These are phyloP conservation scores for Mycocentrospora acerina DNA, from an alignment of 2,329 filamentous ascomycete species.

Conservation along the genomic window DNA sequence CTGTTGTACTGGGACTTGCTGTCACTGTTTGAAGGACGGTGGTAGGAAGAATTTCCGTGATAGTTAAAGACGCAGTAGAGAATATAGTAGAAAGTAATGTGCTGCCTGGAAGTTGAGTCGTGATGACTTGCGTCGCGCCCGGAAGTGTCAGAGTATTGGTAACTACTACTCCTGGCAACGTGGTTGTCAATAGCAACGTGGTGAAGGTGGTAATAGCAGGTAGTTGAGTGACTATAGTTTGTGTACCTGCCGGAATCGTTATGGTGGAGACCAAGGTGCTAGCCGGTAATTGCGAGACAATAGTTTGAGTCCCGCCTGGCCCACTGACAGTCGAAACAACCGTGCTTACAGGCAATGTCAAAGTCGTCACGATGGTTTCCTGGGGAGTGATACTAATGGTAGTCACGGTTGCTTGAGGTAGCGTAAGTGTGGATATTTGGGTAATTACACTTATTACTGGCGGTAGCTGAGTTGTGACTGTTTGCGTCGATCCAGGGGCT, in stretches of 20 bases:
- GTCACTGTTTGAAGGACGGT: conserved; percentile 23
- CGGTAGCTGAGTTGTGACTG: conserved; percentile 16
- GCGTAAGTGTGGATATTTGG: background rate
- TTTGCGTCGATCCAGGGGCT: conserved; percentile 11
- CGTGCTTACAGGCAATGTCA: conserved; percentile 7
- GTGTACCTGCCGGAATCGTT: conserved; percentile 16
- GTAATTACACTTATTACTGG: background rate
- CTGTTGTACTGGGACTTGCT: conserved; percentile 13
- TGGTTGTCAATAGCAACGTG: conserved; percentile 25
- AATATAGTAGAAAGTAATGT: conserved; percentile 21
- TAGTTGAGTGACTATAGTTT: conserved; percentile 19
- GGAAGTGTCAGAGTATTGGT: conserved; percentile 10
- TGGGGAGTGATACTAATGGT: background rate
- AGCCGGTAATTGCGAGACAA: conserved; percentile 7
- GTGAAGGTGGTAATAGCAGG: conserved; percentile 25
- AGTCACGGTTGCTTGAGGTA: background rate
- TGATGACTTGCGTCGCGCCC: conserved; percentile 22
- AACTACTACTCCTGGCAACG: conserved; percentile 11
- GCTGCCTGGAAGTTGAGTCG: conserved; percentile 26
- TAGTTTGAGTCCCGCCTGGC: conserved; percentile 1
- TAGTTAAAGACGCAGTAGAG: conserved; percentile 16
- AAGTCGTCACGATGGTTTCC: background rate
- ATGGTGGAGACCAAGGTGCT: conserved; percentile 11
- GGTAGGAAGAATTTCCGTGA: conserved; percentile 21
- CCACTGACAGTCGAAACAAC: conserved; percentile 22